phyloP scores from a whole-genome alignment of 768 basidiomycete species.

The Tylopilus plumbeoviolaceoides region DNA sequence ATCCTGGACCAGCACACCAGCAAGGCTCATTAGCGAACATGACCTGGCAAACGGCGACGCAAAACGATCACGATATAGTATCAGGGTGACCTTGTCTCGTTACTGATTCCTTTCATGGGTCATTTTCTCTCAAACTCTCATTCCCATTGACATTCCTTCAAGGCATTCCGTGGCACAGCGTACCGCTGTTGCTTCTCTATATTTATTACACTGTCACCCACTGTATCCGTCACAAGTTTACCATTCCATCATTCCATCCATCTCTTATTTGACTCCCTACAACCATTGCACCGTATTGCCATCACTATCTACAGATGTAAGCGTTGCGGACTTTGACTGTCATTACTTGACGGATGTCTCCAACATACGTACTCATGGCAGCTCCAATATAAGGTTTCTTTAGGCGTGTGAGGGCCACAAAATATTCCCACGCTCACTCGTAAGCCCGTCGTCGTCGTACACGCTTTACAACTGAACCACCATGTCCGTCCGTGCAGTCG shows the following conservation, averaged over 20 bases:
- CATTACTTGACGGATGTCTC: slow-evolving; percentile 6
- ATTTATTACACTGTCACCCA: slow-evolving; percentile 6
- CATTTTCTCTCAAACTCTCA: neutral
- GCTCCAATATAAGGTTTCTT: too few species aligned
- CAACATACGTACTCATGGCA: too few species aligned
- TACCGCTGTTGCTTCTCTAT: slow-evolving; percentile 1
- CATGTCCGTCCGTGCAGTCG: slow-evolving; percentile 49
- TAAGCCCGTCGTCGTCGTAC: neutral
- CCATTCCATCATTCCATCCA: slow-evolving; percentile 6
- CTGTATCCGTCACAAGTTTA: slow-evolving; percentile 2
- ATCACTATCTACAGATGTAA: slow-evolving; percentile 16
- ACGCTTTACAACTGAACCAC: slow-evolving; percentile 19
- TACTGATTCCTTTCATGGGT: slow-evolving; percentile 1
- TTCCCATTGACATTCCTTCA: neutral
- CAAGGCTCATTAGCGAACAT: slow-evolving; percentile 21
- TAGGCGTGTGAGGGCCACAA: too few species aligned
- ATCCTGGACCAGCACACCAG: slow-evolving; percentile 18
- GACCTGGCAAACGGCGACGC: slow-evolving; percentile 28
- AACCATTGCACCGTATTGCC: neutral
- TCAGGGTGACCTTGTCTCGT: slow-evolving; percentile 21
- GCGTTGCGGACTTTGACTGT: slow-evolving; percentile 11
- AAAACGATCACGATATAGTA: slow-evolving; percentile 28
- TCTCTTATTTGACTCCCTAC: neutral
- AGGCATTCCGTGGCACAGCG: slow-evolving; percentile 4
- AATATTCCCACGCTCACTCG: neutral